Base-by-base conservation (phyloP, 1,284 basidiomycete species). In the Heterobasidion irregulare region DNA sequence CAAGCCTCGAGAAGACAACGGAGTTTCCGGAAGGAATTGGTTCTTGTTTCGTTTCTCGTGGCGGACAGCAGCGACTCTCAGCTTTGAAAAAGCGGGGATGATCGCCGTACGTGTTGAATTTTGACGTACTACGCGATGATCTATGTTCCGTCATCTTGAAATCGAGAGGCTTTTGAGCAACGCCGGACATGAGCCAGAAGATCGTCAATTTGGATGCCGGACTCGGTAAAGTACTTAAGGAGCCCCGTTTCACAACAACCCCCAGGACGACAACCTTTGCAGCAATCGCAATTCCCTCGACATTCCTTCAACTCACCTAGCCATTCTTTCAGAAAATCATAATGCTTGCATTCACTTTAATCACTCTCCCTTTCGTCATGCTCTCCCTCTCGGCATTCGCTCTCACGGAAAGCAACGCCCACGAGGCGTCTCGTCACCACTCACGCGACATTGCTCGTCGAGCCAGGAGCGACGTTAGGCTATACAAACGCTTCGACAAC, bases 401-500 rank as follows among this genome's bases (percentile, higher is more conserved):
- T 18, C 32, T 32, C 32, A 32, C 47, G 44, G n/a, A 45, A 18
- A 45, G 18, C 47, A 33, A 13, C 3, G 47, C n/a, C 26, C 47
- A 49, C n/a, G 26, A n/a, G n/a, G 44, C 12, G 26, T 9, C 47
- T 19, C 16, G 35, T 8, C 49, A 35, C n/a, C 49, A 50, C 19
- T 34, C 33, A 9, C 49, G 49, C 35, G 49, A 35, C 49, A 15
- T 50, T 34, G 48, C 49, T 44, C 33, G 44, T 32, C 41, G 41
- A 49, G 19, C 32, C 52, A 50, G 12, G 51, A 34, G 8, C 15
- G 49, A 18, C 6, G 32, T 50, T 9, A 13, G 36, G 35, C n/a
- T 44, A 38, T 15, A 44, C 41, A 58, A 59, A 36, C 59, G 61
- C 35, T 52, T 54, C 38, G 47, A 53, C 55, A 54, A 56, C 38